phyloP scores from a whole-genome alignment of 169 alveolate species.

The Perkinsus olseni region DNA sequence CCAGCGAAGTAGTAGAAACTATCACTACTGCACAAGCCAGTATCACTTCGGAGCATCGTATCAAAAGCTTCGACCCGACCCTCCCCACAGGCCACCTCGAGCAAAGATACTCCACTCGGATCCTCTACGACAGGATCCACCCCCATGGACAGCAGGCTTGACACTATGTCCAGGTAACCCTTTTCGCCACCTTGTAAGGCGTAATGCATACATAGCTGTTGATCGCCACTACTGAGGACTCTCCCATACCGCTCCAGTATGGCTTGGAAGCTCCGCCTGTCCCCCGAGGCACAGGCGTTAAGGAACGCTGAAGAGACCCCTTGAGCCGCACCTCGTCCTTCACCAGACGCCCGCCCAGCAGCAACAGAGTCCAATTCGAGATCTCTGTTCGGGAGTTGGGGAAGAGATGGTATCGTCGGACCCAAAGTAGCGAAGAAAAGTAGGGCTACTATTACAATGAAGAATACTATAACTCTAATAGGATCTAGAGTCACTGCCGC shows the following conservation, averaged over 20 bases:
- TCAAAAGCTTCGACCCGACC: neutral
- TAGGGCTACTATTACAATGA: neutral
- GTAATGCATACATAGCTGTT: neutral
- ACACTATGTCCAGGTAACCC: neutral
- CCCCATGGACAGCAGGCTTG: neutral
- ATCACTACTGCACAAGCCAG: neutral
- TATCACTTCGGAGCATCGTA: neutral
- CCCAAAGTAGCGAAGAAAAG: neutral
- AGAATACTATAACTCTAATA: neutral
- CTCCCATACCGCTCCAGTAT: neutral
- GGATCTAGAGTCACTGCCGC: neutral
- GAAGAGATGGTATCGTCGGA: neutral
- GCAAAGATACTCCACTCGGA: neutral
- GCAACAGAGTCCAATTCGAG: too few relatives aligned
- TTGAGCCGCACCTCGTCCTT: too few relatives aligned
- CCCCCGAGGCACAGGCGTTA: neutral
- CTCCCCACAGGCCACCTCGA: neutral
- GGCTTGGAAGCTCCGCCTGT: neutral
- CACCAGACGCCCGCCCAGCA: too few relatives aligned
- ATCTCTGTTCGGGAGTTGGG: too few relatives aligned
- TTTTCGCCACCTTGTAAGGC: neutral
- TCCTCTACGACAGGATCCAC: neutral
- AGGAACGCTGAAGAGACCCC: neutral
- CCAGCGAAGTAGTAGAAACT: neutral
- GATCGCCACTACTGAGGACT: neutral